Evolutionary conservation across 208 protist species (phyloP).

Genomic region (Phytomonas sp.): DNA sequence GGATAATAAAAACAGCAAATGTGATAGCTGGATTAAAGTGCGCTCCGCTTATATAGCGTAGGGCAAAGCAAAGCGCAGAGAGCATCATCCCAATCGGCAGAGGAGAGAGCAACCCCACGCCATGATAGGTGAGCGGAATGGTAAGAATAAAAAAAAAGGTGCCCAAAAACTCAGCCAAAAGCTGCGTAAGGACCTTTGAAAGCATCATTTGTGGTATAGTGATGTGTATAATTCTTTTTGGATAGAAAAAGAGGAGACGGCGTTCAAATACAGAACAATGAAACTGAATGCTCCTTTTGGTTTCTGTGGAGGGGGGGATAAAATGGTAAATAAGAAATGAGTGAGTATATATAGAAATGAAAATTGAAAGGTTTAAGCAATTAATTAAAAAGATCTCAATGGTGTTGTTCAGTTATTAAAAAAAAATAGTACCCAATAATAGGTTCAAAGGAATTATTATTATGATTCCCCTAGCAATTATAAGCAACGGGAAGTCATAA

Average conservation of each 20-base stretch:
- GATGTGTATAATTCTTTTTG: conserved; percentile 2
- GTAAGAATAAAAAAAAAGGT: conserved; percentile 83
- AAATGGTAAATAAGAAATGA: conserved; percentile 2
- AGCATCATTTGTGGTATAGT: conserved; percentile 24
- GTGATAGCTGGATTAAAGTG: conserved; percentile 92
- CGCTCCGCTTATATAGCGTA: conserved; percentile 87
- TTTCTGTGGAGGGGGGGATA: background rate
- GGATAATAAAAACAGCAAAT: conserved; percentile 79
- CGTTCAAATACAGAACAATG: background rate
- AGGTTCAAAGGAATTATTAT: conserved; percentile 4
- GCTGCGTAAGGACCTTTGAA: conserved; percentile 54
- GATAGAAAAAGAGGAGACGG: background rate
- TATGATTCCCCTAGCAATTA: background rate
- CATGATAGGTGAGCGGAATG: conserved; percentile 55
- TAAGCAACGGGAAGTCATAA: background rate
- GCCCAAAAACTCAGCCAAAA: conserved; percentile 76
- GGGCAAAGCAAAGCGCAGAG: conserved; percentile 84
- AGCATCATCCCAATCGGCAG: conserved; percentile 86
- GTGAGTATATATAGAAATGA: conserved; percentile 4
- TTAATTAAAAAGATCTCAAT: background rate
- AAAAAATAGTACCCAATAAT: background rate
- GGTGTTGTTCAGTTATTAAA: background rate
- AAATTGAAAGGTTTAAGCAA: background rate
- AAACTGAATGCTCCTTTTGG: conserved; percentile 1
- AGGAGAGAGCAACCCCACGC: conserved; percentile 58